Percentiles rank a stretch among this genome's conserved stretches.
Conservation (phyloP, 1,284 basidiomycete species). For the Pseudozyma flocculosa region DNA sequence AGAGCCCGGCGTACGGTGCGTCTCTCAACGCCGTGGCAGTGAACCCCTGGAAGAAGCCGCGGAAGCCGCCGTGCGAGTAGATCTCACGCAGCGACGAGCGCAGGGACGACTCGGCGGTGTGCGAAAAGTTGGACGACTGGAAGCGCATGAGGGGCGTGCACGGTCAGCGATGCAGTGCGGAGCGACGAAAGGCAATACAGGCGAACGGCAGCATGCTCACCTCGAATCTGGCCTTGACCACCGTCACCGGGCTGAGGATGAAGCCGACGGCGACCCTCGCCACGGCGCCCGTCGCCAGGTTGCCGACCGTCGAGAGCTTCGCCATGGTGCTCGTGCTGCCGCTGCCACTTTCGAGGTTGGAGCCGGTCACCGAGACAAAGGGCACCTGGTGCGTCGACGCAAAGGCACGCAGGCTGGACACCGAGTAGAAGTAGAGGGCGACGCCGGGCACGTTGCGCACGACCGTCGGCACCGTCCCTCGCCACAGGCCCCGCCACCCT, state of each 20-base stretch:
- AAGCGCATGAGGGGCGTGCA: conserved; percentile 4
- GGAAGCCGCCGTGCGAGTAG: conserved; percentile 68
- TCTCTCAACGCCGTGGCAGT: conserved; percentile 86
- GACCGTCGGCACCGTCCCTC: conserved; percentile 54
- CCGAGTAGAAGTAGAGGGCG: conserved; percentile 56
- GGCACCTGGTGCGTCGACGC: conserved; percentile 43
- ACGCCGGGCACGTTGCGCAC: conserved; percentile 56
- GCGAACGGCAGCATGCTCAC: too few species aligned
- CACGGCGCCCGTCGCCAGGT: conserved; percentile 83
- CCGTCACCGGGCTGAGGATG: conserved; percentile 85
- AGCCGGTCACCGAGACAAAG: conserved; percentile 34
- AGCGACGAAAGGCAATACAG: too few species aligned
- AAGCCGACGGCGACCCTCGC: conserved; percentile 84
- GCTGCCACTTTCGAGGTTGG: not conserved
- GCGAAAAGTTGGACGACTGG: conserved; percentile 47
- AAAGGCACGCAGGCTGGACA: conserved; percentile 44
- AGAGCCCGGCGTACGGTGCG: conserved; percentile 93
- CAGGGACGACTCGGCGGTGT: conserved; percentile 42
- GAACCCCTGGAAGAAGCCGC: conserved; percentile 84
- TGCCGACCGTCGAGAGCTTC: conserved; percentile 75
- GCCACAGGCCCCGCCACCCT: conserved; percentile 50
- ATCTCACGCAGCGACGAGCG: conserved; percentile 60
- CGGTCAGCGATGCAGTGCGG: too few species aligned
- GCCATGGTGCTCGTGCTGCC: conserved; percentile 28
- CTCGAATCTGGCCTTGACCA: conserved; percentile 93